Evolutionary conservation across 2,329 filamentous ascomycete genomes (phyloP), one percentile per base, ranked within the genome.

Genomic region (Diaporthe humulicola): DNA sequence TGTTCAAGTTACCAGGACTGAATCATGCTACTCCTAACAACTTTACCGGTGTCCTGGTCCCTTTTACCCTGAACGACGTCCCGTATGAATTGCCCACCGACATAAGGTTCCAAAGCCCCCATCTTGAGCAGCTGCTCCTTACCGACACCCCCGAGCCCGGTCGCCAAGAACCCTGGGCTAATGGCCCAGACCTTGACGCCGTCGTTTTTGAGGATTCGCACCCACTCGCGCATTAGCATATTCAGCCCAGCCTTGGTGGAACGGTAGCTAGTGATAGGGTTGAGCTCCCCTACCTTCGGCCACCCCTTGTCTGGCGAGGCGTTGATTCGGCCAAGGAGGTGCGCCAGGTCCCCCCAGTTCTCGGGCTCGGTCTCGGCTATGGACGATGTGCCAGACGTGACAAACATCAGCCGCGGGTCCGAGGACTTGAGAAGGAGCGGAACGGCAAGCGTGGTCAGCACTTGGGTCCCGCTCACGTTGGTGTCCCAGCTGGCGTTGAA

Each of bases 161-260:
- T 76, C 4, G 72, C 73, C 28, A 76, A 5, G 28, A 76, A 76
- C 1, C 74, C 74, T 4, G 74, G 74, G 42, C 58, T 67, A 22
- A 76, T 52, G 8, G 72, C 74, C 74, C 74, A 88, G 0, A 88
- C 84, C 76, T 88, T 89, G 38, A 87, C 83, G 0, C 83, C 82
- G 73, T 86, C 84, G 4, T 83, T 79, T 74, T 81, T 81, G 58
- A 86, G 25, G 81, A 76, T 36, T 2, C 74, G 81, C 28, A 79
- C 75, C 87, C 88, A 90, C 17, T 87, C 84, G 58, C 88, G 76
- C 83, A 87, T 86, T 74, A 88, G 56, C 81, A 88, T 89, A 38
- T 87, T 89, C 75, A 89, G 72, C 0, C 84, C 87, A 2, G 84
- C 81, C 79, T 89, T 88, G 25, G 81, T 81, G 64, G 80, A 79